Conservation (phyloP, 495 filamentous ascomycete genomes). For the Penicillium steckii region DNA sequence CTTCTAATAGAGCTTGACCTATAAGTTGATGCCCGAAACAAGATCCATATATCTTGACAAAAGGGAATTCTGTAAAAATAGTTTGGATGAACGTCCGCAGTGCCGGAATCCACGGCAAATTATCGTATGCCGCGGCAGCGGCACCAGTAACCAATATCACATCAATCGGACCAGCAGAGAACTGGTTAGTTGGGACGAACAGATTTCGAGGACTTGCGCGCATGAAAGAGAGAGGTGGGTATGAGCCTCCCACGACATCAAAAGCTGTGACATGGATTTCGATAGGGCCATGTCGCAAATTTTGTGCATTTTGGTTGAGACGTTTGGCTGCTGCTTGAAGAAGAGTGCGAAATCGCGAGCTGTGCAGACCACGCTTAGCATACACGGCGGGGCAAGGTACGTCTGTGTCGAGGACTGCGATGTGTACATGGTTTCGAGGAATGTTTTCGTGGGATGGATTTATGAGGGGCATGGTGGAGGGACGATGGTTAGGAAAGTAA, state of each 20-base stretch:
- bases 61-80: constrained; percentile 18
- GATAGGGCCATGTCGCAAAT: neutral
- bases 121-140: constrained; percentile 16
- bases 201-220: neutral
- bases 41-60: constrained; percentile 32
- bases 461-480: neutral
- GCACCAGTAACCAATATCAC: constrained; percentile 25
- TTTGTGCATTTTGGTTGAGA: constrained; percentile 4
- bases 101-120: constrained; percentile 12
- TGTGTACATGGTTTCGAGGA: neutral
- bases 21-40: constrained; percentile 36
- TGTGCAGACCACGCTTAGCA: constrained; percentile 26
- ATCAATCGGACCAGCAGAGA: constrained; percentile 8
- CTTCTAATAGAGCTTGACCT: constrained; percentile 16
- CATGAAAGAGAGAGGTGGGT: constrained; percentile 6
- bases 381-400: constrained; percentile 16
- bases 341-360: constrained; percentile 26
- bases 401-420: constrained; percentile 5
- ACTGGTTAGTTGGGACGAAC: neutral
- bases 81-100: constrained; percentile 9
- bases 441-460: neutral
- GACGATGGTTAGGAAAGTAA: no score
- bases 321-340: constrained; percentile 22
- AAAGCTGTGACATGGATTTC: constrained; percentile 15
- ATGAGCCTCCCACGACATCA: constrained; percentile 18